Evolutionary conservation across 805 yeast species (phyloP).

Genomic region (Suhomyces vadensis): DNA sequence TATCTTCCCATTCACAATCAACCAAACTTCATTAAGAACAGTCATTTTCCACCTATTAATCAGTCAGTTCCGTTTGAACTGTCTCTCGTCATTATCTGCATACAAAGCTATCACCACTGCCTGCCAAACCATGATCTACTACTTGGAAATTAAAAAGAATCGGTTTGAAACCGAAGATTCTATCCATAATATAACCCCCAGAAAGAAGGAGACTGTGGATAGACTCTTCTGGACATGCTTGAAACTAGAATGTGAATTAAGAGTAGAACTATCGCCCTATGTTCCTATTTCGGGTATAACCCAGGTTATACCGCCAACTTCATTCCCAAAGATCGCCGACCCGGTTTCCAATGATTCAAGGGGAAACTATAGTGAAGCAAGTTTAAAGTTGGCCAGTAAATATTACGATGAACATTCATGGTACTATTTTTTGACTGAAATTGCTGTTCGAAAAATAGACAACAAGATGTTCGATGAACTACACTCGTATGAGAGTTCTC

Average conservation of each 20-base stretch:
- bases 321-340: slow-evolving; percentile 33
- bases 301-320: slow-evolving; percentile 29
- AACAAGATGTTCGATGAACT: slow-evolving; percentile 37
- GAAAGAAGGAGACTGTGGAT: slow-evolving; percentile 23
- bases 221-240: slow-evolving; percentile 39
- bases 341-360: slow-evolving; percentile 16
- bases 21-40: slow-evolving; percentile 16
- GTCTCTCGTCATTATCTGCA: slow-evolving; percentile 29
- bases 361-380: slow-evolving; percentile 21
- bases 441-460: slow-evolving; percentile 42
- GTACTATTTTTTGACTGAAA: slow-evolving; percentile 41
- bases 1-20: slow-evolving; percentile 22
- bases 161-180: slow-evolving; percentile 7
- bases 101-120: slow-evolving; percentile 26
- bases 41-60: slow-evolving; percentile 24
- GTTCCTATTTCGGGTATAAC: slow-evolving; percentile 36
- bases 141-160: slow-evolving; percentile 20
- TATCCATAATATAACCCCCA: slow-evolving; percentile 3
- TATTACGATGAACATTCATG: slow-evolving; percentile 32
- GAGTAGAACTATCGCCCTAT: slow-evolving; percentile 35
- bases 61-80: slow-evolving; percentile 29
- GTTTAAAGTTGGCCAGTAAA: slow-evolving; percentile 24
- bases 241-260: slow-evolving; percentile 38
- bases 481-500: slow-evolving; percentile 17
- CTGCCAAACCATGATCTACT: slow-evolving; percentile 32